Evolutionary conservation across 179 eudicot species (phyloP), one percentile per base, ranked within the genome.

Genomic region (Pouteria campechiana): DNA sequence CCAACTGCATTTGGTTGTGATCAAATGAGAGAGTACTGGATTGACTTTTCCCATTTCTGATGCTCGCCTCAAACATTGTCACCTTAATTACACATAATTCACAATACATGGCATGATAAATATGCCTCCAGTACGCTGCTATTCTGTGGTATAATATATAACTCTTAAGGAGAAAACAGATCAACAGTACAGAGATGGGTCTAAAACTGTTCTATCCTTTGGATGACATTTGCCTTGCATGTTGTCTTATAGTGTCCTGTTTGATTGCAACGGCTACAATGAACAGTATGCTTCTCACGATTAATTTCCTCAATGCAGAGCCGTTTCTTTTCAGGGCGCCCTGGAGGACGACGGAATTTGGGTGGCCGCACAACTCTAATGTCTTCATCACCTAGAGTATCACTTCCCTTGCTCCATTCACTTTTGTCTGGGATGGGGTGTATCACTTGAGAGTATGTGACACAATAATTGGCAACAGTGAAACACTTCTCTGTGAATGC

Each of bases 221-320:
- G 38, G 14, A 32, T 44, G 6, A 27, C 24, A 13, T 50, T 60
- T 32, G 57, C 55, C 65, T 74, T 74, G 63, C 87, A 79, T 42
- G 87, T 72, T 10, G 82, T 65, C 71, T 63, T 75, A 33, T 69
- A 79, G 44, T 79, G 80, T 32, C 88, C 83, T 7, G 73, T 61
- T 65, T 64, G 77, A 60, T 79, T 72, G 46, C 88, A 76, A 38
- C 46, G 73, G 36, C 78, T 64, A 57, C 88, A 79, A 24, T 52
- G 83, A 50, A 76, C 88, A 0, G 69, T 60, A 55, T 73, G 80
- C 66, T 76, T 79, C 40, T 52, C 71, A 5, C 61, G 72, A 32
- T 43, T 55, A n/a, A 57, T 39, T 40, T 60, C 76, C 48, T 78
- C 72, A 0, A 58, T 39, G 31, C 74, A 66, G 31, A 60, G 22